phyloP scores from a whole-genome alignment of 1,139 yeast species.

The Saccharomyces hybrid region DNA sequence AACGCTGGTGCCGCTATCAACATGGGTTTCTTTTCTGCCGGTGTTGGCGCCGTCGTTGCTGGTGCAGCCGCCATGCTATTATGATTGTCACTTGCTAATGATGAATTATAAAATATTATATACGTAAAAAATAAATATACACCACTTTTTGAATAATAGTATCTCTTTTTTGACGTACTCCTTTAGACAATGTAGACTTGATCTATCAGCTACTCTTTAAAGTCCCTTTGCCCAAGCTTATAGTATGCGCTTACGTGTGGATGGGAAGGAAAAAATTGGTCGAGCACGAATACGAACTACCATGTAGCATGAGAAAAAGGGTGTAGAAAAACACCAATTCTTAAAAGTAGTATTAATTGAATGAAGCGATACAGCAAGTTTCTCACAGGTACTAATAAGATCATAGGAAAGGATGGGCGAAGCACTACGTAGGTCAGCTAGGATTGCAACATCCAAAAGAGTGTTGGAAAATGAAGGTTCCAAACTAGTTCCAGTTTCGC shows the following conservation, averaged over 20 bases:
- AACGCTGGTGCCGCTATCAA: conserved; percentile 1
- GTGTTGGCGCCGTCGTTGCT: conserved; percentile 12
- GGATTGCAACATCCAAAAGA: conserved; percentile 1
- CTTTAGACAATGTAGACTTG: background rate
- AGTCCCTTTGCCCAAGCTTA: too few relatives aligned
- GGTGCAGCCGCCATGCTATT: conserved; percentile 11
- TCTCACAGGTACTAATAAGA: background rate
- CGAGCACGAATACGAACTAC: background rate
- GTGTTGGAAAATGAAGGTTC: background rate
- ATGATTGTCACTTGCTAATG: background rate
- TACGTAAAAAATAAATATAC: conserved; percentile 1
- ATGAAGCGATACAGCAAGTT: conserved; percentile 1
- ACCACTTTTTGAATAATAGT: background rate
- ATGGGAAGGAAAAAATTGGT: background rate
- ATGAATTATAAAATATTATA: background rate
- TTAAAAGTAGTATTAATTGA: background rate
- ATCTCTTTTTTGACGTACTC: background rate
- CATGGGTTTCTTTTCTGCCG: conserved; percentile 6
- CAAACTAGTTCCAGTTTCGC: background rate
- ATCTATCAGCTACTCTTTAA: background rate
- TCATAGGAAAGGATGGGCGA: background rate
- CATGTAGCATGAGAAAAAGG: too few relatives aligned
- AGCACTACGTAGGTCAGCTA: conserved; percentile 4
- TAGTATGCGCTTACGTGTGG: too few relatives aligned
- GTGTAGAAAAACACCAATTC: too few relatives aligned